phyloP scores from a whole-genome alignment of 805 yeast species.

The Saccharomycopsis malanga region DNA sequence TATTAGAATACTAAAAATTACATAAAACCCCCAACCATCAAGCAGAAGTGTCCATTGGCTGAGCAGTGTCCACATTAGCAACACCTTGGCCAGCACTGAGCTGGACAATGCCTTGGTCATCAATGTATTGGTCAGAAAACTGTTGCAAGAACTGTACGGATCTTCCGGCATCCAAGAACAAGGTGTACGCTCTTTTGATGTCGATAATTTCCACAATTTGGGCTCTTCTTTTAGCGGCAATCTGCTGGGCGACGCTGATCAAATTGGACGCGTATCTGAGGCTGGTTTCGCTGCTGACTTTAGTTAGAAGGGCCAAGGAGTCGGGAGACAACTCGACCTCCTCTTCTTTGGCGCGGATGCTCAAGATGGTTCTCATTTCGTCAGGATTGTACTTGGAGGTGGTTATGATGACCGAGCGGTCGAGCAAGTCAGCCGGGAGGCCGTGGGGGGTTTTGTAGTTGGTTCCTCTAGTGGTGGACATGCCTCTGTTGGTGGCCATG shows the following conservation, averaged over 20 bases:
- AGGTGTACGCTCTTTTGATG: constrained; percentile 76
- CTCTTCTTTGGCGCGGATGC: constrained; percentile 90
- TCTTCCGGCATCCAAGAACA: constrained; percentile 84
- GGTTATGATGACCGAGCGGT: constrained; percentile 87
- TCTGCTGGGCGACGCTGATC: constrained; percentile 82
- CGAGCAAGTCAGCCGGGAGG: constrained; percentile 90
- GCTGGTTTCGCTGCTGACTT: constrained; percentile 84
- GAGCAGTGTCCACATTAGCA: constrained; percentile 31
- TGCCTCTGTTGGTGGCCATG: constrained; percentile 97
- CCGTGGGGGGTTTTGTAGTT: constrained; percentile 95
- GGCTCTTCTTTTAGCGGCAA: constrained; percentile 75
- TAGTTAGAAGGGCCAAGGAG: constrained; percentile 80
- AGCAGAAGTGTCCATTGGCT: constrained; percentile 32
- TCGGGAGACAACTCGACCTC: constrained; percentile 79
- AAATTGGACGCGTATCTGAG: constrained; percentile 89
- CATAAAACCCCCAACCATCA: too few relatives aligned
- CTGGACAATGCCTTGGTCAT: constrained; percentile 67
- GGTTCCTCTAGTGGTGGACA: constrained; percentile 90
- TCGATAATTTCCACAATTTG: constrained; percentile 67
- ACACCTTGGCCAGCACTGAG: constrained; percentile 63
- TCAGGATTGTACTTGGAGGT: constrained; percentile 71
- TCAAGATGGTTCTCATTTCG: constrained; percentile 78
- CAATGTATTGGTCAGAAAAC: constrained; percentile 59
- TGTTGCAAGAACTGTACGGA: constrained; percentile 81
- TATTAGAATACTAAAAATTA: too few relatives aligned